Percentiles rank a stretch among this genome's conserved stretches.
Evolutionary conservation across 2,329 filamentous ascomycete species (phyloP).

Genomic region (Botryotinia convoluta): DNA sequence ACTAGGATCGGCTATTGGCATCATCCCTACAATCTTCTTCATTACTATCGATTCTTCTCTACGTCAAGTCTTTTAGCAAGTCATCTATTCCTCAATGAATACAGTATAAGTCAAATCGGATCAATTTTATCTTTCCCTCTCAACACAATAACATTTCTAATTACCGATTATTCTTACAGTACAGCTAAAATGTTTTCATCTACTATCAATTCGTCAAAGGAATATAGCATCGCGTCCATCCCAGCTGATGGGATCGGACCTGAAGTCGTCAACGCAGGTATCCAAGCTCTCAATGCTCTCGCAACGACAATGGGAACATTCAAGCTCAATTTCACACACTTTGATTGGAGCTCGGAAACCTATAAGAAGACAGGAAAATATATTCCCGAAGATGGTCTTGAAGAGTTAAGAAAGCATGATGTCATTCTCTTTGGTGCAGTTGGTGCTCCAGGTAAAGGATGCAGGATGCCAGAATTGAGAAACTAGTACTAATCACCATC

Average conservation of each 20-base stretch:
- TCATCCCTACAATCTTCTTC: not conserved
- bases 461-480: not conserved
- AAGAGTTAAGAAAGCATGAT: constrained; percentile 53
- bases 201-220: not conserved
- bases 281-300: constrained; percentile 56
- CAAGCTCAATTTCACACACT: constrained; percentile 57
- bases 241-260: constrained; percentile 63
- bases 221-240: constrained; percentile 56
- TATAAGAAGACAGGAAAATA: constrained; percentile 59
- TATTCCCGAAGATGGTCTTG: constrained; percentile 56
- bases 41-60: not conserved
- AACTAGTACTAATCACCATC: constrained; percentile 22
- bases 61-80: not conserved
- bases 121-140: not conserved
- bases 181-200: not conserved
- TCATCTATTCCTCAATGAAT: not conserved
- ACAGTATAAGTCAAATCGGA: not conserved
- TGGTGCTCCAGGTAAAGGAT: constrained; percentile 49
- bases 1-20: not conserved
- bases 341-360: constrained; percentile 57
- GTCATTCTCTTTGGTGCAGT: constrained; percentile 61
- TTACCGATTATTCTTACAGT: not conserved
- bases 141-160: not conserved
- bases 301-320: constrained; percentile 52
- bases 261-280: constrained; percentile 60